phyloP scores from a whole-genome alignment of 2,329 filamentous ascomycete species.

The Leptosphaerulina australis region DNA sequence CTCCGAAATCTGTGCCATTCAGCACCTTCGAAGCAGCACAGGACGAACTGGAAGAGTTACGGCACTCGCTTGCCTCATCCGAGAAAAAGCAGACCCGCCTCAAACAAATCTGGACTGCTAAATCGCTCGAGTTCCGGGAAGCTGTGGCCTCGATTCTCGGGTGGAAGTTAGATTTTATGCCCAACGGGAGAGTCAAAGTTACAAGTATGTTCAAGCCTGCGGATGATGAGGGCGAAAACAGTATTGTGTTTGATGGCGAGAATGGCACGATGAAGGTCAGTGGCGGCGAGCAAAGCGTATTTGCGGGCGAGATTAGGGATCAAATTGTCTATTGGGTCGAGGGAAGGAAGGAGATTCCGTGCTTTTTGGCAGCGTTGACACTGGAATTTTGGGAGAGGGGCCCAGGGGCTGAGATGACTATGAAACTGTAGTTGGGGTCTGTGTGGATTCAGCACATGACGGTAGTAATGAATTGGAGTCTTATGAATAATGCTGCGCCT shows the following conservation, averaged over 20 bases:
- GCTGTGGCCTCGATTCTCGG: constrained; percentile 90
- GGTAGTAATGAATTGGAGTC: too few relatives aligned
- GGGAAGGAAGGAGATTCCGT: constrained; percentile 90
- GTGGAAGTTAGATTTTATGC: constrained; percentile 94
- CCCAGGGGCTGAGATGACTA: constrained; percentile 30
- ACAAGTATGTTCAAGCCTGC: constrained; percentile 82
- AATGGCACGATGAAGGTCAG: constrained; percentile 97
- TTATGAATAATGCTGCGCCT: too few relatives aligned
- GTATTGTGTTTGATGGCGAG: constrained; percentile 86
- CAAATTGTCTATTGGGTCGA: constrained; percentile 96
- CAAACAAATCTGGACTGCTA: constrained; percentile 90
- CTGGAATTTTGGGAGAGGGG: constrained; percentile 87
- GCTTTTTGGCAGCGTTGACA: constrained; percentile 88
- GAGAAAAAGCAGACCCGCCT: constrained; percentile 85
- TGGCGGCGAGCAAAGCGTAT: constrained; percentile 83
- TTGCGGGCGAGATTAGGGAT: constrained; percentile 82
- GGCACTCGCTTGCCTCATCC: constrained; percentile 60
- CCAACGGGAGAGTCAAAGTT: constrained; percentile 94
- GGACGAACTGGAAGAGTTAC: constrained; percentile 70
- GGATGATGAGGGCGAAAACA: constrained; percentile 63
- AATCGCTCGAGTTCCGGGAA: constrained; percentile 93
- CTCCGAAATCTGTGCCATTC: constrained; percentile 66
- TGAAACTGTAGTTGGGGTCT: constrained; percentile 21
- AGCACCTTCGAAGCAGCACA: constrained; percentile 77
- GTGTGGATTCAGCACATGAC: too few relatives aligned